These are phyloP conservation scores for Penicillium sp. DNA, from an alignment of 2,329 filamentous ascomycete genomes.

Conservation along the genomic window DNA sequence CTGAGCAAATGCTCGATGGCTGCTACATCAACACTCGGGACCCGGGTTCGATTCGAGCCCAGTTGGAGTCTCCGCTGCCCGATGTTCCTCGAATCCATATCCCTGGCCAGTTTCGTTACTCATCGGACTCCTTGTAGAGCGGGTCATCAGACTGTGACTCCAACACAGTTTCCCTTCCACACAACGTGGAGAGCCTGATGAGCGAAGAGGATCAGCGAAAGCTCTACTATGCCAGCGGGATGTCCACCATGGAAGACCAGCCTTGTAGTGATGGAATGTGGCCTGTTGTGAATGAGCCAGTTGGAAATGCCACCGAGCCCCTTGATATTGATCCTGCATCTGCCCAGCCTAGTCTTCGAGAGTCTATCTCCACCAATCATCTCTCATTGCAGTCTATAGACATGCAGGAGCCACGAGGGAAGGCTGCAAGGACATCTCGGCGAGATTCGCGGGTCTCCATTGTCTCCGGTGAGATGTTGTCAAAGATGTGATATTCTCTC, in stretches of 20 bases:
- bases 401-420: neutral
- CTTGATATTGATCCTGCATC: neutral
- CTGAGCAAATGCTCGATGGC: constrained; percentile 68
- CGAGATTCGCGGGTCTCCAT: constrained; percentile 1
- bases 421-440: neutral
- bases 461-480: constrained; percentile 13
- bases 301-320: neutral
- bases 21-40: constrained; percentile 73
- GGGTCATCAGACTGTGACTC: constrained; percentile 56
- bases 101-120: constrained; percentile 57
- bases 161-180: constrained; percentile 68
- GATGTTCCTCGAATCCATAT: constrained; percentile 53
- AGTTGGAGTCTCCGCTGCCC: constrained; percentile 50
- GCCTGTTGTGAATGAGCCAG: constrained; percentile 2
- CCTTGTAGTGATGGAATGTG: constrained; percentile 1
- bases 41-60: constrained; percentile 62
- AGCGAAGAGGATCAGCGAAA: constrained; percentile 75
- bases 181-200: constrained; percentile 75
- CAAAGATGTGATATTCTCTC: neutral
- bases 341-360: neutral
- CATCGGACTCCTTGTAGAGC: constrained; percentile 67
- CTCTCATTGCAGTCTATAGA: neutral
- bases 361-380: neutral
- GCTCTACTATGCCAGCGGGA: constrained; percentile 63
- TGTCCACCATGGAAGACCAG: constrained; percentile 6